These are phyloP conservation scores for Bryoglossum gracile DNA, from an alignment of 495 filamentous ascomycete species.

Conservation along the genomic window DNA sequence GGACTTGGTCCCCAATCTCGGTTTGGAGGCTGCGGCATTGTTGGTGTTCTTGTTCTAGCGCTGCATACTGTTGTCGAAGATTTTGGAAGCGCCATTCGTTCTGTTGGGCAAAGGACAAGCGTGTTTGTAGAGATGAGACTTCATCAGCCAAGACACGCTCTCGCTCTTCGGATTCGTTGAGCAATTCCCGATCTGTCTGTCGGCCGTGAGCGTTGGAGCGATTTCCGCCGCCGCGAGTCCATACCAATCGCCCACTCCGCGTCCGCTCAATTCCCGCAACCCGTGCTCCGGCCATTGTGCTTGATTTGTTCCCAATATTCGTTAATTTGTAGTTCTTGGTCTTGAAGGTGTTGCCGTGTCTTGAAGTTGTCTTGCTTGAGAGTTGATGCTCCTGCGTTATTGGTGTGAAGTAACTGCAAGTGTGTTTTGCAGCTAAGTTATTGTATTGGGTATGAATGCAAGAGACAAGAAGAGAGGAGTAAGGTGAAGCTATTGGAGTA, in stretches of 20 bases:
- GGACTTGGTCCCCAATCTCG: slow-evolving; percentile 9
- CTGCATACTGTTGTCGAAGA: slow-evolving; percentile 6
- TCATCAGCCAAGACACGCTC: slow-evolving; percentile 10
- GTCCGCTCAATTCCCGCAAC: slow-evolving; percentile 16
- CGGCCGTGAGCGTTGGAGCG: slow-evolving; percentile 5
- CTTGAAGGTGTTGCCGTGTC: slow-evolving; percentile 5
- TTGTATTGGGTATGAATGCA: slow-evolving; percentile 10
- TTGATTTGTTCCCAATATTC: slow-evolving; percentile 17
- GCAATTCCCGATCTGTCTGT: slow-evolving; percentile 14
- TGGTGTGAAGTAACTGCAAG: slow-evolving; percentile 8
- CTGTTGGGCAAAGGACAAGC: slow-evolving; percentile 18
- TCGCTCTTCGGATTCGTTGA: slow-evolving; percentile 21
- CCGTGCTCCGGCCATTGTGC: slow-evolving; percentile 12
- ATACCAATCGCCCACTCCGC: slow-evolving; percentile 12
- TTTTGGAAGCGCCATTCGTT: slow-evolving; percentile 10
- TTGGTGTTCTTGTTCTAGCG: slow-evolving; percentile 9
- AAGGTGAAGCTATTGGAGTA: slow-evolving; percentile 2
- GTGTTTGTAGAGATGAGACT: slow-evolving; percentile 12
- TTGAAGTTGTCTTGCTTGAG: not conserved
- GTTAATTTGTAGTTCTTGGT: not conserved
- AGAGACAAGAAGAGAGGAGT: slow-evolving; percentile 13
- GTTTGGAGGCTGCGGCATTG: slow-evolving; percentile 11
- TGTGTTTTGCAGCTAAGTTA: slow-evolving; percentile 17
- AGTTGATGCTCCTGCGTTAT: not conserved
- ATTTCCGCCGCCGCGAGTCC: slow-evolving; percentile 1